Evolutionary conservation across 345 rosid genomes (phyloP).

Genomic region (Eucalyptus regnans): DNA sequence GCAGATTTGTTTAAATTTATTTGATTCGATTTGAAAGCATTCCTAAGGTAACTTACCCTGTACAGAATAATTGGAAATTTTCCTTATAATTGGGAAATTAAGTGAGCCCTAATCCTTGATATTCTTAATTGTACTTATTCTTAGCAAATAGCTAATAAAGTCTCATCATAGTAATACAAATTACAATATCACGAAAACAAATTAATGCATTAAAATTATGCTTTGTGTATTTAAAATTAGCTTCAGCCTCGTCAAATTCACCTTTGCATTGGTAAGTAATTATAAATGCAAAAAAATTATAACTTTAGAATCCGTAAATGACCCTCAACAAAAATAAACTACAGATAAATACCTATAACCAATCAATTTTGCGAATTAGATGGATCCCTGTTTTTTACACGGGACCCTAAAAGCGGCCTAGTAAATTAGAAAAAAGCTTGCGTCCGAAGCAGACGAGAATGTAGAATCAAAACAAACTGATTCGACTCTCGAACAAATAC

Average conservation of each 20-base stretch:
- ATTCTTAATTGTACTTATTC: not conserved
- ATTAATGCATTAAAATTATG: not conserved
- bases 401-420: not conserved
- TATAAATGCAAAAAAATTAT: not conserved
- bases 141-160: not conserved
- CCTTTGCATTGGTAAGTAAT: not conserved
- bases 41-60: not conserved
- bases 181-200: not conserved
- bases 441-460: rapidly evolving
- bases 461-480: not conserved
- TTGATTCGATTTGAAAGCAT: not conserved
- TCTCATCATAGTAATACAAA: not conserved
- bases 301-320: not conserved
- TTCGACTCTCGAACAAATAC: not conserved
- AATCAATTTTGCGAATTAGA: rapidly evolving
- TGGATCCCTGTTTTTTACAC: rapidly evolving
- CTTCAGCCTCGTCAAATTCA: not conserved
- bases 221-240: not conserved
- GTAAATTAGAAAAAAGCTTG: not conserved
- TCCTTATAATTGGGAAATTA: not conserved
- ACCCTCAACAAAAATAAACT: not conserved
- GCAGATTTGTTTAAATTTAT: not conserved
- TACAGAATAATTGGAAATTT: not conserved
- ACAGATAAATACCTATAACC: not conserved
- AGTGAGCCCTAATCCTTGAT: not conserved